A percentile compares a stretch with the other conserved stretches of the same genome.
Evolutionary conservation across 129 eudicot species (phyloP).

Genomic region (Escallonia rubra): DNA sequence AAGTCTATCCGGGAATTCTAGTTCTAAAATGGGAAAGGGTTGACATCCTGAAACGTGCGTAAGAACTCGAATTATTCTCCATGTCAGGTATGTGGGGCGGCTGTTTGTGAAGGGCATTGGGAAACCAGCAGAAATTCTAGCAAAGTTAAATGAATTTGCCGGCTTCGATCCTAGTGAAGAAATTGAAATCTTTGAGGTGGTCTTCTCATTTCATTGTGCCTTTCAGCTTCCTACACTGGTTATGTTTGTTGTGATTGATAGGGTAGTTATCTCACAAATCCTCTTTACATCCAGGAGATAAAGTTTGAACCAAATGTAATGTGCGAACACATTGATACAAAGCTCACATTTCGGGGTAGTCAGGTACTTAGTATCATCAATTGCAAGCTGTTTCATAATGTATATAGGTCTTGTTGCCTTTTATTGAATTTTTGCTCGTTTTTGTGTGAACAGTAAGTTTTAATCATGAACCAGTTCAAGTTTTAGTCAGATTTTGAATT

Average conservation of each 20-base stretch:
- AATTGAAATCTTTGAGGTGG: conserved; percentile 76
- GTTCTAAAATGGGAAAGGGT: too few relatives aligned
- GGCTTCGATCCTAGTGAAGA: conserved; percentile 85
- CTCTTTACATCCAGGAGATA: conserved; percentile 50
- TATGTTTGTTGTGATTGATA: neutral
- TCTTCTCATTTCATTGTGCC: neutral
- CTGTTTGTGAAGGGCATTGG: conserved; percentile 65
- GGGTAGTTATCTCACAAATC: conserved; percentile 2
- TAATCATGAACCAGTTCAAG: neutral
- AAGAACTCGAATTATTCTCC: neutral
- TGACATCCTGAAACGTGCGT: too few relatives aligned
- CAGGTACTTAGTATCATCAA: conserved; percentile 43
- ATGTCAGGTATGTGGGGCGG: conserved; percentile 71
- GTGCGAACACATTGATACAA: conserved; percentile 79
- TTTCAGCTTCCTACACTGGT: conserved; percentile 1
- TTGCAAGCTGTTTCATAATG: conserved; percentile 5
- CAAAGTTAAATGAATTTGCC: conserved; percentile 71
- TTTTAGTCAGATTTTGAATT: too few relatives aligned
- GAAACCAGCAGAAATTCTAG: conserved; percentile 58
- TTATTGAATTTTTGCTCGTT: neutral
- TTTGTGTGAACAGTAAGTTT: neutral
- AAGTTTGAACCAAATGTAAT: conserved; percentile 71
- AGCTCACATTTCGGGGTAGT: conserved; percentile 48
- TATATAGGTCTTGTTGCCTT: neutral
- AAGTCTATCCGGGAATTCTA: neutral